Percentiles rank a stretch among this genome's conserved stretches.
phyloP scores from a whole-genome alignment of 768 basidiomycete species.

The Hirschioporus abietinus region DNA sequence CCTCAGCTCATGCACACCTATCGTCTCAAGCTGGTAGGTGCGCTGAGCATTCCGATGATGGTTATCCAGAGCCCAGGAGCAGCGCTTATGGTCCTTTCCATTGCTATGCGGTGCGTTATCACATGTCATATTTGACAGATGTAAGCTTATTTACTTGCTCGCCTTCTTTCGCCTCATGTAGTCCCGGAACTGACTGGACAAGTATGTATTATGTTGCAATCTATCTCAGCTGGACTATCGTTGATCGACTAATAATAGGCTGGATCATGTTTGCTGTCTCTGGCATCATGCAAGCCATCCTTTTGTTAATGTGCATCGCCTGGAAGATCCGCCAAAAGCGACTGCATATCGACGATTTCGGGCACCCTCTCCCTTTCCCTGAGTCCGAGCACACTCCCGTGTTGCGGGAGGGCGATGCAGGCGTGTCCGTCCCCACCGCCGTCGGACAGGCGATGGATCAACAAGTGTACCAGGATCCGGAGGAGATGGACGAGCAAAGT shows the following conservation, averaged over 20 bases:
- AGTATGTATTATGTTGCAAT: constrained; percentile 36
- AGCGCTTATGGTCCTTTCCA: constrained; percentile 78
- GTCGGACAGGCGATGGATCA: background rate
- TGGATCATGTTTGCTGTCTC: constrained; percentile 81
- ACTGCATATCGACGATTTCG: constrained; percentile 87
- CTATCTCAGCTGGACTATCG: background rate
- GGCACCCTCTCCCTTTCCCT: constrained; percentile 39
- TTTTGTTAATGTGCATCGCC: constrained; percentile 78
- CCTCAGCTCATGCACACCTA: constrained; percentile 86
- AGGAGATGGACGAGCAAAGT: background rate
- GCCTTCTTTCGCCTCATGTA: constrained; percentile 17
- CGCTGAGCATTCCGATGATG: constrained; percentile 95
- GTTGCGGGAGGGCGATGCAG: background rate
- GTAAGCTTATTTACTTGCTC: constrained; percentile 4
- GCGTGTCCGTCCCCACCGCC: background rate
- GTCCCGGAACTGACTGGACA: constrained; percentile 83
- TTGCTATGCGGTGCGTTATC: constrained; percentile 54
- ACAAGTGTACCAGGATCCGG: background rate
- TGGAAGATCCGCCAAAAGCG: constrained; percentile 79
- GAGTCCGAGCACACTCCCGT: background rate
- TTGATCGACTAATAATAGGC: constrained; percentile 33
- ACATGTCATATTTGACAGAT: constrained; percentile 3
- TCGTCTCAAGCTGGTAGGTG: constrained; percentile 75
- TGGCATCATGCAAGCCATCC: constrained; percentile 75
- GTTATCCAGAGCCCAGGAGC: constrained; percentile 89